Evolutionary conservation across 2,329 filamentous ascomycete genomes (phyloP).

Genomic region (Fusarium tupiense): DNA sequence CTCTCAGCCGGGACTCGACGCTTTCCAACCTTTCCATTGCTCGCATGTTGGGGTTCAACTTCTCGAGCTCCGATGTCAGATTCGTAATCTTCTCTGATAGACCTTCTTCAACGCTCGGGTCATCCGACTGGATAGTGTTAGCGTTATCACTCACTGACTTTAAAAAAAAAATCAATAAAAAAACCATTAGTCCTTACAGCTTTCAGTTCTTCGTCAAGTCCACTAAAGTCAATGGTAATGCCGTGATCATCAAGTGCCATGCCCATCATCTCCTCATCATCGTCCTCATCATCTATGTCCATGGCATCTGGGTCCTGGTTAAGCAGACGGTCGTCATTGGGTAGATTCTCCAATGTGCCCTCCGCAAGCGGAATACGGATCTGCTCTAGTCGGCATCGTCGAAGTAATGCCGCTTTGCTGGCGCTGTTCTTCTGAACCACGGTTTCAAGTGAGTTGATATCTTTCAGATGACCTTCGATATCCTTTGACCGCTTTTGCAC

Average conservation of each 20-base stretch:
- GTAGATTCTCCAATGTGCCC: conserved; percentile 84
- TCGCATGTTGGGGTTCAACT: conserved; percentile 96
- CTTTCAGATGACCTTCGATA: conserved; percentile 77
- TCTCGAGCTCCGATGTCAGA: conserved; percentile 84
- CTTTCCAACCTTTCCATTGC: conserved; percentile 90
- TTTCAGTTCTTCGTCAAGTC: conserved; percentile 83
- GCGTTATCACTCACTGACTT: conserved; percentile 4
- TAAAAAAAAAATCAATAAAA: too few species aligned
- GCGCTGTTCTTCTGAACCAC: conserved; percentile 87
- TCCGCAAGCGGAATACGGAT: conserved; percentile 82
- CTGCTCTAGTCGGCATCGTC: conserved; percentile 93
- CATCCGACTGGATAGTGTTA: conserved; percentile 66
- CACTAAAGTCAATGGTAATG: conserved; percentile 87
- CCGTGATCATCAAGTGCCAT: conserved; percentile 86
- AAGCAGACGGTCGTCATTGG: conserved; percentile 83
- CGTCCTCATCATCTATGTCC: conserved; percentile 87
- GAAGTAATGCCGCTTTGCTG: conserved; percentile 83
- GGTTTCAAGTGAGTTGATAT: conserved; percentile 81
- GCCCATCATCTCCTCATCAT: conserved; percentile 67
- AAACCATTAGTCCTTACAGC: conserved; percentile 62
- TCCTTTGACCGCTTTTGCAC: conserved; percentile 86
- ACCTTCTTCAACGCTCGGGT: conserved; percentile 76
- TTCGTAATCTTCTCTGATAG: conserved; percentile 81
- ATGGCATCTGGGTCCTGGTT: conserved; percentile 86
- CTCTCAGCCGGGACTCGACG: conserved; percentile 82